Evolutionary conservation across 2,329 filamentous ascomycete species (phyloP), one percentile per base, ranked within the genome.

Genomic region (Colletotrichum higginsianum): DNA sequence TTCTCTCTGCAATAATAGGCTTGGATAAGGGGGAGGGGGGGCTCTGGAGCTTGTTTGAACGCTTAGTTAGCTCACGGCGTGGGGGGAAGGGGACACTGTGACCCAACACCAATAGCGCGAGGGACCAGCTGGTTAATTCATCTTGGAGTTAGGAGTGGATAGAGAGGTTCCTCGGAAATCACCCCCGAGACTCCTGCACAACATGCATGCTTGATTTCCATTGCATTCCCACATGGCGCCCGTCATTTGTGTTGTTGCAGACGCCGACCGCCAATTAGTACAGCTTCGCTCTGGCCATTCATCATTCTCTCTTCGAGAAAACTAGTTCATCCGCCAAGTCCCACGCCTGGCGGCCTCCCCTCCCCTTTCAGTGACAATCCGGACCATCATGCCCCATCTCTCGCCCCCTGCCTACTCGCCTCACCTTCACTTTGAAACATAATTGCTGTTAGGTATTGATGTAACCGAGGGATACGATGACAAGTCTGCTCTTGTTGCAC

Each of bases 381-480:
- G 30, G 30, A 35, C 44, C 44, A 9, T 16, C n/a, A 49, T 12
- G 44, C 30, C n/a, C 13, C 15, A 16, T 23, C 21, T 16, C 38
- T 64, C 50, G 55, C 15, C 56, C 26, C 9, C 18, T 35, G 26
- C 42, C 40, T 40, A 16, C 49, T 42, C 23, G 26, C 57, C 35
- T 40, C 15, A 13, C 44, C n/a, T 16, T 13, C 18, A 57, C 12
- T 46, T 35, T 63, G 52, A 35, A 69, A 66, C 47, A 72, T 71
- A 72, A 72, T 72, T 38, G 58, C 47, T 72, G 61, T 71, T 72
- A 72, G 67, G 70, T 72, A 71, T 72, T 72, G 70, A 71, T 72
- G 61, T 72, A 72, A 50, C 57, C 70, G 66, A 66, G 61, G 65
- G 44, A 71, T 72, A 66, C 61, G 66, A 56, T 57, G 38, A 72